Conservation (phyloP, 495 filamentous ascomycete species). For the Neurospora sp. region DNA sequence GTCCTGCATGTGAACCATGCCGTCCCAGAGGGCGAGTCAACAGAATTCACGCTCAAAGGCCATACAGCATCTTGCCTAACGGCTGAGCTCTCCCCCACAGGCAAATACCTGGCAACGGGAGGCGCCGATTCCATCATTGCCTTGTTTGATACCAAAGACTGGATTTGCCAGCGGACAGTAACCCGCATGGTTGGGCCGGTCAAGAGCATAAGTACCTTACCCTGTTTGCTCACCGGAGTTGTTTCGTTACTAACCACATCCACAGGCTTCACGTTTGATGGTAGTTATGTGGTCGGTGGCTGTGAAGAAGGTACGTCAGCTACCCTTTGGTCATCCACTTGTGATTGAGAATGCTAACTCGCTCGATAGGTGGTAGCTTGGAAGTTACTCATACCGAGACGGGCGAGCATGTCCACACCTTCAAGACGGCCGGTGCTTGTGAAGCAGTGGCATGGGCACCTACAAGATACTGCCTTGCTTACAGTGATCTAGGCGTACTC, state of each 20-base stretch:
- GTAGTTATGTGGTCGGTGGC: slow-evolving; percentile 74
- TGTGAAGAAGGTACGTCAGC: slow-evolving; percentile 59
- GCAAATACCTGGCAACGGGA: slow-evolving; percentile 74
- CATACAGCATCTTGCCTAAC: slow-evolving; percentile 72
- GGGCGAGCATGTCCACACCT: slow-evolving; percentile 71
- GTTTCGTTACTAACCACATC: slow-evolving; percentile 11
- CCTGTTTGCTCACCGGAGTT: background rate
- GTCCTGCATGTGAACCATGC: slow-evolving; percentile 27
- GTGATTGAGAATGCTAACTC: slow-evolving; percentile 2
- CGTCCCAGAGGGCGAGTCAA: slow-evolving; percentile 25
- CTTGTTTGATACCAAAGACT: slow-evolving; percentile 87
- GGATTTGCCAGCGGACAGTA: slow-evolving; percentile 78
- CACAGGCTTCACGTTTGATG: slow-evolving; percentile 73
- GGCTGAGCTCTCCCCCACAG: slow-evolving; percentile 62
- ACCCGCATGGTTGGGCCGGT: slow-evolving; percentile 69
- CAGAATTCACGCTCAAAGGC: slow-evolving; percentile 58
- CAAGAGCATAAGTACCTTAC: slow-evolving; percentile 55
- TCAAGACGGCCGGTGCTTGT: slow-evolving; percentile 54
- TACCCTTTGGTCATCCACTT: background rate
- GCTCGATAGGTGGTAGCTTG: slow-evolving; percentile 38
- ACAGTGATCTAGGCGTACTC: slow-evolving; percentile 69
- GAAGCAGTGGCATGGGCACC: slow-evolving; percentile 85
- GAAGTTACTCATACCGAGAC: slow-evolving; percentile 78
- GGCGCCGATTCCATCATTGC: slow-evolving; percentile 81
- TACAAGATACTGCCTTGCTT: slow-evolving; percentile 77